Evolutionary conservation across 1,284 basidiomycete species (phyloP), one percentile per base, ranked within the genome.

Genomic region (Microstroma glucosiphilum): DNA sequence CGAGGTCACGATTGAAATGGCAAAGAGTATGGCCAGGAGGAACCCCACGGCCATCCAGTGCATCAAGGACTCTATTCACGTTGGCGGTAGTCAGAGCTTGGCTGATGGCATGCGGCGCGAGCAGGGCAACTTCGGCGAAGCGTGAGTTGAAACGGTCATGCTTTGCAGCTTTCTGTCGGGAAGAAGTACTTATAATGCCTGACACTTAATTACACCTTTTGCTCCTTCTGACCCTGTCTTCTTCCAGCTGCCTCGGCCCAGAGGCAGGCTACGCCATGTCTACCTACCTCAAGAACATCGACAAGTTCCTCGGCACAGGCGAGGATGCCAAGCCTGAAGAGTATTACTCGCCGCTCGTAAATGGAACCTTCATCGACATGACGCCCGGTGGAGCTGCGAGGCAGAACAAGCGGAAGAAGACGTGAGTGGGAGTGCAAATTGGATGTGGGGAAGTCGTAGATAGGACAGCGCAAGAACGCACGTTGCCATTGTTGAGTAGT

Each of bases 61-160:
- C 21, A 61, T 61, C 55, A 61, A 61, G 54, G 60, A 61, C 49
- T 37, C 56, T 21, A 40, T 61, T n/a, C 42, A 61, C 43, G 26
- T n/a, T 9, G 60, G 60, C 13, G 60, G 25, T 17, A 41, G 21
- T 8, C 15, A 1, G 17, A 13, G 19, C 17, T 6, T 61, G 6
- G 40, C 41, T 9, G 56, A n/a, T 12, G 60, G 60, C 43, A 61
- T 61, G 19, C 26, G 43, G 23, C 55, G 54, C 43, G 60, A 61
- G 43, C 25, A 61, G 19, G 60, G 56, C 43, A 42, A 61, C 43
- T 59, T 61, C 21, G 60, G 56, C n/a, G 30, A 37, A 37, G 30
- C 30, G 30, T 37, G 30, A 37, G 30, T 37, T 37, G 30, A 17
- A 40, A 8, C 41, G n/a, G 57, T 9, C 30, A 37, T 59, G 37